phyloP scores from a whole-genome alignment of 163 green algal genomes.

The Scenedesmus sp. region DNA sequence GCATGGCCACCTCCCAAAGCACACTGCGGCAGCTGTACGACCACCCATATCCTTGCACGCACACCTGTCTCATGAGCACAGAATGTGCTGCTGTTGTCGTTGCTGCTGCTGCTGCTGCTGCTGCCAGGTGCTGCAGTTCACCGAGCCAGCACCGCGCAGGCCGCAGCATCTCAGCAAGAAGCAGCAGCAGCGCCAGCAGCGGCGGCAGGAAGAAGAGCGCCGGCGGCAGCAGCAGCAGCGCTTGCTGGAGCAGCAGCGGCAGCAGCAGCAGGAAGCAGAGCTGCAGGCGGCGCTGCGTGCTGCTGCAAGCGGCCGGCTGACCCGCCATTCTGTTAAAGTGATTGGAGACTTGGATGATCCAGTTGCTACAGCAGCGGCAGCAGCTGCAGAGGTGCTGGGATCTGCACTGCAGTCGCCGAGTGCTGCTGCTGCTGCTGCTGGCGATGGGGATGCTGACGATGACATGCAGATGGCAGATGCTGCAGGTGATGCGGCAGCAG shows the following conservation, averaged over 20 bases:
- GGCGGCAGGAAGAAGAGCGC: background rate
- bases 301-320: slow-evolving; percentile 8
- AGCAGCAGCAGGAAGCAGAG: slow-evolving; percentile 25
- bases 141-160: background rate
- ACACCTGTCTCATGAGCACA: background rate
- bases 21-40: background rate
- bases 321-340: slow-evolving; percentile 4
- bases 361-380: background rate
- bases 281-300: slow-evolving; percentile 6
- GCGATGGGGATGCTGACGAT: background rate
- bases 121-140: background rate
- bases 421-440: background rate
- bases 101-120: background rate
- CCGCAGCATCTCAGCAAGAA: background rate
- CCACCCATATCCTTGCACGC: background rate
- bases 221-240: background rate
- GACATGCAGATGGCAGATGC: background rate
- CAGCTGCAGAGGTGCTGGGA: background rate
- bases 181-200: slow-evolving; percentile 22
- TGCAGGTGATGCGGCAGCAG: background rate
- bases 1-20: no score
- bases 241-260: slow-evolving; percentile 4
- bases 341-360: background rate
- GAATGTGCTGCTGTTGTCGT: background rate
- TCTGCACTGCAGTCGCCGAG: background rate